Evolutionary conservation across 2,329 filamentous ascomycete genomes (phyloP), one percentile per base, ranked within the genome.

Genomic region (Aspergillus vadensis): DNA sequence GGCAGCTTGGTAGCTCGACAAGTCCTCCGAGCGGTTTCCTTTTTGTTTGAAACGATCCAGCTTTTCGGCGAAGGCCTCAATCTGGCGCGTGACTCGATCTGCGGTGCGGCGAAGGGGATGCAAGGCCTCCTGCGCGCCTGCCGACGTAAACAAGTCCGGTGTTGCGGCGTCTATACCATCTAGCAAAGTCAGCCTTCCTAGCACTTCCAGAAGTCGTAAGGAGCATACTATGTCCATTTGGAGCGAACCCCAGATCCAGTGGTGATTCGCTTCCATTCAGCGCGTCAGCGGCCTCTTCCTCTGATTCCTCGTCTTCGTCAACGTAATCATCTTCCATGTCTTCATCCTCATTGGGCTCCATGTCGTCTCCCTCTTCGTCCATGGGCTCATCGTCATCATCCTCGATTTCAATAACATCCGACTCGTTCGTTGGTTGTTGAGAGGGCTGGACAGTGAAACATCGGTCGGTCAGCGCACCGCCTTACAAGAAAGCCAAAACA

Each of bases 11-110:
- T 86, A 85, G 72, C 76, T 70, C 62, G 84, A 82, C 60, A 89
- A 86, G 30, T 82, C 73, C 52, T 65, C 77, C 64, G 62, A 80
- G 72, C 65, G 82, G 76, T 66, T 80, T 70, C 69, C 80, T 68
- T 74, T 82, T 67, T 70, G 88, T 77, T 80, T 83, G 75, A 92
- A 94, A 57, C 87, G 84, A 77, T 97, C 93, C 21, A 97, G 83
- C 55, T 86, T 86, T 72, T 90, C 89, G 39, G 93, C 92, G 72
- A 97, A 97, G 48, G 87, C 84, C 77, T 97, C 92, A 61, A 96
- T 91, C 76, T 97, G 92, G 63, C 88, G 86, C 54, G 90, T 90
- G 32, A 91, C 87, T 47, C 85, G 83, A 66, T 91, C 85, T 62
- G 86, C 87, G 67, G 87, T 86, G 65, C 85, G 82, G 72, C 86